Base-by-base conservation (phyloP, 2,329 filamentous ascomycete species). In the Juglanconis juglandina region DNA sequence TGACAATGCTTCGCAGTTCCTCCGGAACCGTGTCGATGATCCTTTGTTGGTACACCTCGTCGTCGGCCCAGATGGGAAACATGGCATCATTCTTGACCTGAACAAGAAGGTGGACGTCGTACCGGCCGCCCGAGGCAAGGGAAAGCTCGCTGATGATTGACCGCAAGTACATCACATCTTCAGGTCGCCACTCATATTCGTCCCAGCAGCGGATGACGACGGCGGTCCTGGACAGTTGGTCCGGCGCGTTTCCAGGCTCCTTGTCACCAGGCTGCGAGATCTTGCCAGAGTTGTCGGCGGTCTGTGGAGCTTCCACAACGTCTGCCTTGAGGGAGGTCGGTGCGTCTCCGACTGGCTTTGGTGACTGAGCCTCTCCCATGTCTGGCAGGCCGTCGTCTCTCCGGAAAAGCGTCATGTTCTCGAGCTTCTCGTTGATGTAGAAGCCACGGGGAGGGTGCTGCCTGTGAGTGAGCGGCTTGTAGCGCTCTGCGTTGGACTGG, bases 1-100 rank as follows among this genome's bases (percentile, higher is more conserved):
- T 96, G 24, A 90, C 90, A 70, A 99, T 87, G 51, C 91, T 91
- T 66, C 85, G 88, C 76, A 99, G 97, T 70, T 99, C 95, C 65
- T 86, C 81, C 0, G 95, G 90, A 11, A 94, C 83, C 33, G 84
- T 83, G 53, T 89, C 85, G 56, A 84, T 79, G 71, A 89, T 88
- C 60, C 81, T 88, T 69, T 80, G 81, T 70, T 82, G 79, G 77
- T 88, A 97, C 53, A 80, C 81, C 51, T 86, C 84, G 56, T 87
- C 79, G 66, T 91, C 88, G 1, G 90, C 89, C 88, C 90, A 95
- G 68, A 96, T 86, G 8, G 90, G 89, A 63, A 92, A 78, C 63
- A 79, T 82, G 58, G 85, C 83, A 68, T 96, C 89, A 63, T 88
- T 81, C 74, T 91, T 92, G 68, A 96, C 87, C 72, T 96, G 91